phyloP scores from a whole-genome alignment of 371 early-diverging fungal species.

The Rozella allomycis region DNA sequence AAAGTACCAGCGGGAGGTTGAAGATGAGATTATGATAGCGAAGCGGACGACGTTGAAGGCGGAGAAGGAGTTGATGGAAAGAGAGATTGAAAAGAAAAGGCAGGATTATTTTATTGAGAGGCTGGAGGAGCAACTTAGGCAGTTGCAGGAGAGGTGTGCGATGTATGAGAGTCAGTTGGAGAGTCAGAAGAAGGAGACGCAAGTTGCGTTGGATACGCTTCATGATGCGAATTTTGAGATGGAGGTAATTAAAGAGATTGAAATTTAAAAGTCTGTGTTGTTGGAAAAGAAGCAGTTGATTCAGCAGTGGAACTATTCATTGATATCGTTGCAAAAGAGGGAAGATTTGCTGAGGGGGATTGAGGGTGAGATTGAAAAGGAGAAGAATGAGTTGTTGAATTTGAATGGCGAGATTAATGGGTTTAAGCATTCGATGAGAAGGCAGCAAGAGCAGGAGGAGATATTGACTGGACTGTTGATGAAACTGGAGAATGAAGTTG shows the following conservation, averaged over 20 bases:
- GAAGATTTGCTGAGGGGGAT: conserved; percentile 19
- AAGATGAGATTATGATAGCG: conserved; percentile 19
- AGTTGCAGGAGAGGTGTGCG: conserved; percentile 20
- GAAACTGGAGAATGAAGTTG: conserved; percentile 20
- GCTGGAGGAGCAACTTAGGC: conserved; percentile 18
- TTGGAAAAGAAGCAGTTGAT: conserved; percentile 33
- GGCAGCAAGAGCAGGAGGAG: conserved; percentile 21
- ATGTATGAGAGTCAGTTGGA: conserved; percentile 21
- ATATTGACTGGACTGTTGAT: conserved; percentile 13
- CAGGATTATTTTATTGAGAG: conserved; percentile 33
- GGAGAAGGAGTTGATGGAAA: conserved; percentile 24
- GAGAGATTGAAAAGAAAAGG: conserved; percentile 29
- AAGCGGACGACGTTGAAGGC: conserved; percentile 29
- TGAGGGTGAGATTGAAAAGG: conserved; percentile 17
- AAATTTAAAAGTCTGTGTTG: conserved; percentile 14
- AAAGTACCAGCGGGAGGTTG: conserved; percentile 25
- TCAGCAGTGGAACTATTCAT: conserved; percentile 28
- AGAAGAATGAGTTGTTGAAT: conserved; percentile 11
- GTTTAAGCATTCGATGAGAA: conserved; percentile 12
- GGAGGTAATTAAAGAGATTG: conserved; percentile 10
- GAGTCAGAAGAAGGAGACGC: conserved; percentile 25
- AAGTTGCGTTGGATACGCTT: conserved; percentile 21
- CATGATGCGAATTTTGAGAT: conserved; percentile 30
- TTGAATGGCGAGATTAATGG: conserved; percentile 21
- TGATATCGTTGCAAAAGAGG: conserved; percentile 21